Percentiles rank a stretch among this genome's conserved stretches.
These are phyloP conservation scores for Huntiella bhutanensis DNA, from an alignment of 2,329 filamentous ascomycete genomes.

Conservation along the genomic window DNA sequence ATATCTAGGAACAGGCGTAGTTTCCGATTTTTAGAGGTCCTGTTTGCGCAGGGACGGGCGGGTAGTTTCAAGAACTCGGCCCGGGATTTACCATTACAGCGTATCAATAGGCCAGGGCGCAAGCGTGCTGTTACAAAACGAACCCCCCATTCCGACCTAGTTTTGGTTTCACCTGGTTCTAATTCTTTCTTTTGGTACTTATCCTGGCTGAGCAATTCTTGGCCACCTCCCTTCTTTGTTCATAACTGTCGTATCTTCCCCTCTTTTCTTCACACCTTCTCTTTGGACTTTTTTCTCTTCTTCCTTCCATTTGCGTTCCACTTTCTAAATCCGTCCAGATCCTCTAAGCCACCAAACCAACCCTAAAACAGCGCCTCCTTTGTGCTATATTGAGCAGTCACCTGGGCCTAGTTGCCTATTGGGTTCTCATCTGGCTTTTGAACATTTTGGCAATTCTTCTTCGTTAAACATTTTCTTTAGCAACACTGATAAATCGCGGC, in stretches of 20 bases:
- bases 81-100: too few relatives aligned
- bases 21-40: too few relatives aligned
- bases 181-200: conserved; percentile 2
- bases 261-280: background rate
- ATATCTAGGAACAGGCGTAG: too few relatives aligned
- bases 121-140: too few relatives aligned
- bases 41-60: too few relatives aligned
- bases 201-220: background rate
- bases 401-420: too few relatives aligned
- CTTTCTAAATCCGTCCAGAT: background rate
- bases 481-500: too few relatives aligned
- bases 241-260: background rate
- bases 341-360: background rate
- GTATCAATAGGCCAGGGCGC: too few relatives aligned
- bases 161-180: background rate
- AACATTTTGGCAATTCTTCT: background rate
- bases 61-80: too few relatives aligned
- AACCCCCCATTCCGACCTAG: too few relatives aligned
- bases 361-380: background rate
- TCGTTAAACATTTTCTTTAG: background rate
- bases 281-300: conserved; percentile 1
- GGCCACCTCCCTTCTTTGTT: background rate
- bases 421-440: background rate
- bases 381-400: background rate
- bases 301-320: background rate